Evolutionary conservation across 2,329 filamentous ascomycete genomes (phyloP), one percentile per base, ranked within the genome.

Genomic region (Paraphoma sp.): DNA sequence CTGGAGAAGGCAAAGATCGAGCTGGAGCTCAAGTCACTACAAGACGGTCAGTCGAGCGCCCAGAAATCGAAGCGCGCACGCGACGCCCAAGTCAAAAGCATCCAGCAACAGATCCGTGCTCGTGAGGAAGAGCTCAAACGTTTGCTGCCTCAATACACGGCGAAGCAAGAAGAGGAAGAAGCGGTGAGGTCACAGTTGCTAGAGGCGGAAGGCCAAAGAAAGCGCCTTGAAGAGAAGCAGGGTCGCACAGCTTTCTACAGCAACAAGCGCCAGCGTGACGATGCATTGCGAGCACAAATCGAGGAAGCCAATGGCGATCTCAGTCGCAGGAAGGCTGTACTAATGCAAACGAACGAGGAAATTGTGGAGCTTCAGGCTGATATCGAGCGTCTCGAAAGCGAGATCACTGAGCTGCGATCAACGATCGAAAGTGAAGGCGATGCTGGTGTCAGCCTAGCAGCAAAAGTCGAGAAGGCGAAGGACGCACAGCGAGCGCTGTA

Each of bases 191-290:
- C 88, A 53, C 87, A 90, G 56, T 83, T 98, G 10, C 89, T 93
- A 45, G 83, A 90, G 48, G 90, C 90, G 0, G 90, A 96, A 68
- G 89, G 89, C 7, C 84, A 86, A 5, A 85, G 91, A 42, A 87
- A 90, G 62, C 88, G 93, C 38, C 84, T 99, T 7, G 92, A 96
- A 71, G 91, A 91, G 48, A 99, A 99, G 76, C 94, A 99, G 78
- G 92, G 90, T 43, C 89, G 94, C 45, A 93, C 90, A 63, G 89
- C 90, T 16, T 90, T 92, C 60, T 99, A 97, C 77, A 90, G 85
- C 71, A 96, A 87, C 75, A 97, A 97, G 80, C 85, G 86, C 8
- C 92, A 98, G 73, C 89, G 96, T 43, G 94, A 99, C 75, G 85
- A 87, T 36, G 97, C 87, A 83, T 81, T 99, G 48, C 87, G 87